These are phyloP conservation scores for Cyberlindnera lachancei DNA, from an alignment of 805 yeast genomes.

Conservation along the genomic window DNA sequence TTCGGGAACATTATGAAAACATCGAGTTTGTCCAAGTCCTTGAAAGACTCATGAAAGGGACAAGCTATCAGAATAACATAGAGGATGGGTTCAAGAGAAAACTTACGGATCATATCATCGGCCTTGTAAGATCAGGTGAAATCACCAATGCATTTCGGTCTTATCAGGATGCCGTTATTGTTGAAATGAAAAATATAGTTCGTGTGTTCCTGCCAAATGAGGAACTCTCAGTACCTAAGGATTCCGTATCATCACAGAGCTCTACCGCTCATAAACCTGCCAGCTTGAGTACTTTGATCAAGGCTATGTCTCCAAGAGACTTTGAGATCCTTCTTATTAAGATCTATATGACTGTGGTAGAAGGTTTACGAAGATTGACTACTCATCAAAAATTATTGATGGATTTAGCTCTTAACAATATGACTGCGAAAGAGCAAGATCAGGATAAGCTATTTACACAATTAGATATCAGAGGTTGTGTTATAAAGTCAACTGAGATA, in stretches of 20 bases:
- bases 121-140: conserved; percentile 55
- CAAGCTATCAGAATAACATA: conserved; percentile 33
- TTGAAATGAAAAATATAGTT: conserved; percentile 68
- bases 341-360: conserved; percentile 59
- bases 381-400: conserved; percentile 73
- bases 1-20: conserved; percentile 47
- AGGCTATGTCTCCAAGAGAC: conserved; percentile 63
- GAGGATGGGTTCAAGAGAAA: conserved; percentile 32
- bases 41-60: conserved; percentile 30
- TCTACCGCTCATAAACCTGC: conserved; percentile 6
- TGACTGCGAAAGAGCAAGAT: conserved; percentile 24
- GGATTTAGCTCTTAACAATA: conserved; percentile 51
- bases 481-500: conserved; percentile 59
- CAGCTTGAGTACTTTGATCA: conserved; percentile 37
- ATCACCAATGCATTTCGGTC: conserved; percentile 51
- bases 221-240: conserved; percentile 12
- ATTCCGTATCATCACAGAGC: conserved; percentile 4
- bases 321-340: conserved; percentile 62
- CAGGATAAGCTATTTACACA: conserved; percentile 38
- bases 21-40: conserved; percentile 43
- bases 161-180: conserved; percentile 62
- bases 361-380: conserved; percentile 65
- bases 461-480: conserved; percentile 58
- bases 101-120: conserved; percentile 43
- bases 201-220: conserved; percentile 55